A percentile compares a stretch with the other conserved stretches of the same genome.
Conservation (phyloP, 176 grass and related monocot species). For the Zoysia japonica region DNA sequence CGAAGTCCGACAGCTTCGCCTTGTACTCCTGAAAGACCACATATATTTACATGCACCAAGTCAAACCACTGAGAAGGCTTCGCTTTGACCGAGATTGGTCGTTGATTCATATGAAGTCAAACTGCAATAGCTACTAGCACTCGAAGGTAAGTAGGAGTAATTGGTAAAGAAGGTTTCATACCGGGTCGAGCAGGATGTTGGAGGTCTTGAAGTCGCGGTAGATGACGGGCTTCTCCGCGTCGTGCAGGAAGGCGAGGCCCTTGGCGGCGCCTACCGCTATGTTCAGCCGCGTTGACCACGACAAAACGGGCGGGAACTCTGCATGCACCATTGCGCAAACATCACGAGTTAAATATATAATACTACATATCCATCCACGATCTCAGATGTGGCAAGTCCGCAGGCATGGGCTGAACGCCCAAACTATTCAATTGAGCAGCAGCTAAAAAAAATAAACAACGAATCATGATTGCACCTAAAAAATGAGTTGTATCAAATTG, state of each 20-base stretch:
- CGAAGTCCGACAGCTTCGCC: constrained; percentile 85
- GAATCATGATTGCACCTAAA: neutral
- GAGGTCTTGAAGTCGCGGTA: constrained; percentile 89
- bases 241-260: constrained; percentile 78
- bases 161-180: neutral
- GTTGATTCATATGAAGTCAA: constrained; percentile 1
- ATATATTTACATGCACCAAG: neutral
- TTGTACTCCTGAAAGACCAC: constrained; percentile 54
- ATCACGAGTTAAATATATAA: neutral
- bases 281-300: constrained; percentile 71
- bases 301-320: constrained; percentile 54
- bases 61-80: constrained; percentile 13
- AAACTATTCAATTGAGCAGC: neutral
- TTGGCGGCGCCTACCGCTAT: constrained; percentile 80
- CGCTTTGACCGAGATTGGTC: neutral
- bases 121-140: neutral
- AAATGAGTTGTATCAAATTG: neutral
- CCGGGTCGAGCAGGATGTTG: constrained; percentile 76
- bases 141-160: neutral
- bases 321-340: constrained; percentile 3
- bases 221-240: constrained; percentile 76
- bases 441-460: neutral
- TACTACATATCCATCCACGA: neutral
- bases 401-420: neutral
- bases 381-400: neutral